A percentile compares a stretch with the other conserved stretches of the same genome.
Evolutionary conservation across 176 grass and related monocot genomes (phyloP).

Genomic region (Aegilops sharonensis): DNA sequence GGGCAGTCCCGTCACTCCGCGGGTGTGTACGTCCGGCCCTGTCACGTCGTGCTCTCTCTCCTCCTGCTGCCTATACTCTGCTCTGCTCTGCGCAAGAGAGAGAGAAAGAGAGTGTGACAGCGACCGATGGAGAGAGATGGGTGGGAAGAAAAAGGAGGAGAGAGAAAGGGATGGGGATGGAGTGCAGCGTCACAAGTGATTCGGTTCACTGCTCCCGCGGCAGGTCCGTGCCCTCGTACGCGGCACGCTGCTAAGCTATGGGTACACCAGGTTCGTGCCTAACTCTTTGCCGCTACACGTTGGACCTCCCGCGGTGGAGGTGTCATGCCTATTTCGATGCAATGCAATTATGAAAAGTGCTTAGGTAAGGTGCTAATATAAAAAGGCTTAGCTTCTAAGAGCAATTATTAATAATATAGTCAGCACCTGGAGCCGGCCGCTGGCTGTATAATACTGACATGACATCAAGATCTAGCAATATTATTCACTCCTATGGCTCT

Average conservation of each 20-base stretch:
- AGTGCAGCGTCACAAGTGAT: conserved; percentile 27
- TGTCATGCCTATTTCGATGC: no score
- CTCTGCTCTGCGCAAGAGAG: neutral
- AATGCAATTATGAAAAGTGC: no score
- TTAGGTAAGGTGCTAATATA: no score
- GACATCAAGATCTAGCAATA: no score
- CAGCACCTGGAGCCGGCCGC: no score
- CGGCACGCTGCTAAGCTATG: neutral
- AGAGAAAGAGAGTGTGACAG: neutral
- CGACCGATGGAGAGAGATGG: conserved; percentile 10
- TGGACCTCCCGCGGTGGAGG: no score
- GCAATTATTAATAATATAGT: no score
- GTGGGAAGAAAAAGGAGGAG: neutral
- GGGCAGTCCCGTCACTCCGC: conserved; percentile 39
- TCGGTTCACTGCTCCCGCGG: conserved; percentile 5
- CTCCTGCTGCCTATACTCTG: neutral
- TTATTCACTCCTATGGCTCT: no score
- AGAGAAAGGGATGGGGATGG: neutral
- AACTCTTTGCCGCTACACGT: no score
- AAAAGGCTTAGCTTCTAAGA: no score
- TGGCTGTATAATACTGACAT: no score
- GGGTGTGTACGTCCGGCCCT: neutral
- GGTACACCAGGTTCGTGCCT: no score
- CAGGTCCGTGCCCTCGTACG: neutral
- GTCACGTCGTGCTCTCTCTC: neutral